phyloP scores from a whole-genome alignment of 140 eudicot genomes.

The Bidens hawaiensis region DNA sequence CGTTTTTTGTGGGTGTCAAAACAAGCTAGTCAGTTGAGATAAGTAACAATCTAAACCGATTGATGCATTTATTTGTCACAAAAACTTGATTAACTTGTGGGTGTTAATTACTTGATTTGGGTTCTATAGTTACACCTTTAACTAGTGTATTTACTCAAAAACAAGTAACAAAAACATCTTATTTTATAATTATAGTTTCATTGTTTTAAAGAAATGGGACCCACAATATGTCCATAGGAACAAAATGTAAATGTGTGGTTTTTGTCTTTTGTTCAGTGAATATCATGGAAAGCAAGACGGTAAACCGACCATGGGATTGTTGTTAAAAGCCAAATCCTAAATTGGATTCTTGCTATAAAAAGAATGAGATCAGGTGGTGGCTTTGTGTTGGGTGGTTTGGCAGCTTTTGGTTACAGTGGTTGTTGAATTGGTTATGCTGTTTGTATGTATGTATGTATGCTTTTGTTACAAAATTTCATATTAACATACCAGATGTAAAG shows the following conservation, averaged over 20 bases:
- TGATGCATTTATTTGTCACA: background rate
- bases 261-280: constrained; percentile 24
- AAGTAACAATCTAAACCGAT: background rate
- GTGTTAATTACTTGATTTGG: background rate
- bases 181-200: no score
- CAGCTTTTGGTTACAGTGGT: constrained; percentile 7
- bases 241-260: constrained; percentile 8
- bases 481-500: constrained; percentile 1
- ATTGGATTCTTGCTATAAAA: background rate
- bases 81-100: background rate
- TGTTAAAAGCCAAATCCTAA: constrained; percentile 31
- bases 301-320: constrained; percentile 28
- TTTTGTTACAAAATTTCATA: constrained; percentile 8
- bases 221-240: background rate
- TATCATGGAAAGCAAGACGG: constrained; percentile 24
- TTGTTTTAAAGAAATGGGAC: background rate
- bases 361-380: constrained; percentile 4
- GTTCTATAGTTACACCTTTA: background rate
- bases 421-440: constrained; percentile 19
- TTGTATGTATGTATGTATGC: constrained; percentile 9
- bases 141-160: background rate
- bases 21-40: background rate
- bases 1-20: background rate
- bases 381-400: constrained; percentile 16
- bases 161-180: background rate